phyloP scores from a whole-genome alignment of 371 early-diverging fungal species.

The Apophysomyces variabilis region DNA sequence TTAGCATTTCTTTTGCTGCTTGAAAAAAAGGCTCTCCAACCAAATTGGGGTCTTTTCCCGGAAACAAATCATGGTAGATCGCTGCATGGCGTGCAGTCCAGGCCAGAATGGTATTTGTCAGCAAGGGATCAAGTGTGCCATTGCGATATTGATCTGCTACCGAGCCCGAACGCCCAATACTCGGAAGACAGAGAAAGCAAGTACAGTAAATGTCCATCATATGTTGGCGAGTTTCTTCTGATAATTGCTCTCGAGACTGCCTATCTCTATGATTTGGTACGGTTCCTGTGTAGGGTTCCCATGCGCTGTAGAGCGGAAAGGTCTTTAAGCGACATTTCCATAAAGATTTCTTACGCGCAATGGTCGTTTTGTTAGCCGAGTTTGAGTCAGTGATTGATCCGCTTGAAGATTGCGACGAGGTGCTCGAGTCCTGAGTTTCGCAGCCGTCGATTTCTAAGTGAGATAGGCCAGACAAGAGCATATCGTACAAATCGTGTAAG shows the following conservation, averaged over 20 bases:
- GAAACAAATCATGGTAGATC: slow-evolving; percentile 47
- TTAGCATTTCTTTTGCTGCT: slow-evolving; percentile 38
- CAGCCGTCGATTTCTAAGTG: slow-evolving; percentile 24
- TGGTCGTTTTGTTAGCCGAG: slow-evolving; percentile 17
- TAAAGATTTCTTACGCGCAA: slow-evolving; percentile 22
- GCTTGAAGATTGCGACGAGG: slow-evolving; percentile 32
- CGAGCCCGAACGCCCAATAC: slow-evolving; percentile 19
- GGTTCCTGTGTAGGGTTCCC: slow-evolving; percentile 13
- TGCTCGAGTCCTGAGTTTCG: slow-evolving; percentile 9
- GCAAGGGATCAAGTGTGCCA: slow-evolving; percentile 33
- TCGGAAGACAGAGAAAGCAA: slow-evolving; percentile 39
- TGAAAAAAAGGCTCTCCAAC: slow-evolving; percentile 47
- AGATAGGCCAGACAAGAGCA: slow-evolving; percentile 42
- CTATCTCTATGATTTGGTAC: slow-evolving; percentile 5
- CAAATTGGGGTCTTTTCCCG: slow-evolving; percentile 48
- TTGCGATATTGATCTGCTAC: slow-evolving; percentile 20
- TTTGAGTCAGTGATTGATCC: neutral
- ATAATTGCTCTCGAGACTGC: slow-evolving; percentile 4
- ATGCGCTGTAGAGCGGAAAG: slow-evolving; percentile 12
- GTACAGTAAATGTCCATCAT: slow-evolving; percentile 26
- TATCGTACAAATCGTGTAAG: slow-evolving; percentile 44
- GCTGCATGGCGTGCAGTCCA: slow-evolving; percentile 58
- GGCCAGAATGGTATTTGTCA: slow-evolving; percentile 45
- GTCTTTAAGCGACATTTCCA: slow-evolving; percentile 24
- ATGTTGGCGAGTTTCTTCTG: slow-evolving; percentile 22